Percentiles rank a stretch among this genome's conserved stretches.
Conservation (phyloP, 1,284 basidiomycete species). For the Cryptococcus hybrid region DNA sequence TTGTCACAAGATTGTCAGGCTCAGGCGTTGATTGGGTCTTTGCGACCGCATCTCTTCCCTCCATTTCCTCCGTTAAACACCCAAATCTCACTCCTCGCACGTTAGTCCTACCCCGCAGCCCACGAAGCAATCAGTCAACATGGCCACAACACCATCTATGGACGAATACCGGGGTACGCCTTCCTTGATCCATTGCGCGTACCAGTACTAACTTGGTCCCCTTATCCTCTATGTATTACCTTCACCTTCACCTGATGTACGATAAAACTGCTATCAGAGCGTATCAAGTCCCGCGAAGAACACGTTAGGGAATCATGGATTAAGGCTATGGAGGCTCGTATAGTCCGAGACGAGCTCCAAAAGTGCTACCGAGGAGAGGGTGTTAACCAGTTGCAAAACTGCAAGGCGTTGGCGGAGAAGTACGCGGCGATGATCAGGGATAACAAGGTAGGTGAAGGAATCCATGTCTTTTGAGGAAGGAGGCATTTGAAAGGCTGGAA, state of each 20-base stretch:
- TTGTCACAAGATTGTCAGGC: constrained; percentile 7
- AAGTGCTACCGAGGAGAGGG: constrained; percentile 92
- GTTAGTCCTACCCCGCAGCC: no score
- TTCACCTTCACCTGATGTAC: background rate
- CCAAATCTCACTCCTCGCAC: no score
- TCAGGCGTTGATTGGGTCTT: constrained; percentile 7
- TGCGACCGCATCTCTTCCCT: background rate
- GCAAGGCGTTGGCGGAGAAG: constrained; percentile 80
- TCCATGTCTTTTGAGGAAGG: background rate
- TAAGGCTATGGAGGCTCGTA: constrained; percentile 85
- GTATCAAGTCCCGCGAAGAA: constrained; percentile 63
- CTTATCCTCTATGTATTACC: background rate
- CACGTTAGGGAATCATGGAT: constrained; percentile 91
- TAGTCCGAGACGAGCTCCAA: constrained; percentile 84
- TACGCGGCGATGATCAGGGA: constrained; percentile 80
- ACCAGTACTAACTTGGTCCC: background rate
- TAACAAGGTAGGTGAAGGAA: constrained; percentile 67
- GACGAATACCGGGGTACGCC: constrained; percentile 37
- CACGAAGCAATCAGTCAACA: constrained; percentile 3
- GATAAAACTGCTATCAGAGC: constrained; percentile 37
- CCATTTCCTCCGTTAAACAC: background rate
- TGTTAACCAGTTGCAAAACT: constrained; percentile 86
- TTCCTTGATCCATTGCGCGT: background rate
- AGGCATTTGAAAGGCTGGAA: background rate
- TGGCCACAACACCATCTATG: constrained; percentile 29